Evolutionary conservation across 805 yeast species (phyloP).

Genomic region (Kregervanrija fluxuum): DNA sequence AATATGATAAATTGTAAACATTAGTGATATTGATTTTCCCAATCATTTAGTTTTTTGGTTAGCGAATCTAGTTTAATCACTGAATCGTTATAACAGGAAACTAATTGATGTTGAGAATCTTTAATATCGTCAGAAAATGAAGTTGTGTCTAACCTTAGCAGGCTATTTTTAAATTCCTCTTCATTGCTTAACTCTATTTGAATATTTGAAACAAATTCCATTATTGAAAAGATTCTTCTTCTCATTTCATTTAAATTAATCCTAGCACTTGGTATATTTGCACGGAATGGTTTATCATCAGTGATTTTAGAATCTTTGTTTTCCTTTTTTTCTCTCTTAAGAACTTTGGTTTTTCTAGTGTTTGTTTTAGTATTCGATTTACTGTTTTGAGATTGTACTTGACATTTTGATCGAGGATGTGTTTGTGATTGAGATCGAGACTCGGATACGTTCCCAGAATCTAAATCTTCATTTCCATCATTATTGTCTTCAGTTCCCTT

Average conservation of each 20-base stretch:
- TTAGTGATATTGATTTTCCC: slow-evolving; percentile 72
- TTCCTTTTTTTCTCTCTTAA: slow-evolving; percentile 14
- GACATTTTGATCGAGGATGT: too few species aligned
- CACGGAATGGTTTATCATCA: slow-evolving; percentile 68
- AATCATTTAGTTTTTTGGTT: slow-evolving; percentile 59
- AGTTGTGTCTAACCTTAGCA: slow-evolving; percentile 22
- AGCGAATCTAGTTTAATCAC: slow-evolving; percentile 62
- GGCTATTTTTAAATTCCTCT: slow-evolving; percentile 42
- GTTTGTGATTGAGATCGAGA: too few species aligned
- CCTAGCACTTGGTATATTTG: slow-evolving; percentile 73
- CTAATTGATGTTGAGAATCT: slow-evolving; percentile 31
- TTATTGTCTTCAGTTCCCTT: too few species aligned
- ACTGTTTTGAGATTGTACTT: neutral
- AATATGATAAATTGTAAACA: neutral
- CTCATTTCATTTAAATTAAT: slow-evolving; percentile 78
- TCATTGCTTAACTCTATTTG: slow-evolving; percentile 78
- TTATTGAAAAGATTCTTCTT: slow-evolving; percentile 78
- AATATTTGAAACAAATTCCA: slow-evolving; percentile 85
- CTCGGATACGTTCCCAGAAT: too few species aligned
- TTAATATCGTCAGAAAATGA: slow-evolving; percentile 25
- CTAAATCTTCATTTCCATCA: too few species aligned
- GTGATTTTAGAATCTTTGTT: slow-evolving; percentile 33
- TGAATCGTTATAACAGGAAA: slow-evolving; percentile 50
- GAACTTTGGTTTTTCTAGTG: neutral
- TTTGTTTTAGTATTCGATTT: slow-evolving; percentile 5